These are phyloP conservation scores for Alternaria triticina DNA, from an alignment of 2,329 filamentous ascomycete genomes.

Conservation along the genomic window DNA sequence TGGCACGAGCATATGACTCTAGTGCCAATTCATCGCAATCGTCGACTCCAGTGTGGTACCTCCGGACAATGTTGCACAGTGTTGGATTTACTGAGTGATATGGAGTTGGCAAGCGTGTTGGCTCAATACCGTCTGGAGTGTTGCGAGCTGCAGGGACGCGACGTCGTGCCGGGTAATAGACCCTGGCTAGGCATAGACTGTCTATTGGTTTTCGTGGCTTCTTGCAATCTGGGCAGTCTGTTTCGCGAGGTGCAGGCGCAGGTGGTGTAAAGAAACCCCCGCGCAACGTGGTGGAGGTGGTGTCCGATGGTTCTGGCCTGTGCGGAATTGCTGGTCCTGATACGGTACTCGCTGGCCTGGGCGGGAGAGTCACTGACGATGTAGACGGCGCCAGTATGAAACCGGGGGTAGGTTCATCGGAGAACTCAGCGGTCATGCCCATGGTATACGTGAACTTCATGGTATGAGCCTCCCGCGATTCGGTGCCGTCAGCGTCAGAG, in stretches of 20 bases:
- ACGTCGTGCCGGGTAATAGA: slow-evolving; percentile 5
- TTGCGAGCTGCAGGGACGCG: not conserved
- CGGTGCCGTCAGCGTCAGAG: not conserved
- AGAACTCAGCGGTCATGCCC: not conserved
- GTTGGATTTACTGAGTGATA: not conserved
- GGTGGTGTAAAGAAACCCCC: not conserved
- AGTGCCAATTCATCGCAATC: slow-evolving; percentile 4
- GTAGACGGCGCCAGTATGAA: not conserved
- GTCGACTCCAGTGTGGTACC: slow-evolving; percentile 1
- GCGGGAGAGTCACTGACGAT: not conserved
- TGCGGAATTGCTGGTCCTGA: not conserved
- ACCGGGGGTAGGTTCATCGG: not conserved
- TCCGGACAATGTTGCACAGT: slow-evolving; percentile 6
- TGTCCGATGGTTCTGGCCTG: not conserved
- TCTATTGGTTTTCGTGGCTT: not conserved
- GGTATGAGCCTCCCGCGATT: not conserved
- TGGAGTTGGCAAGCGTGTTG: not conserved
- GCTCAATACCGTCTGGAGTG: not conserved
- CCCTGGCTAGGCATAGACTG: slow-evolving; percentile 9
- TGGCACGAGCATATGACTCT: not conserved
- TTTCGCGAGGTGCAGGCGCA: not conserved
- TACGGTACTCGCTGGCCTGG: not conserved
- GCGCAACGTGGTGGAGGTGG: not conserved
- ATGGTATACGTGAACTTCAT: not conserved
- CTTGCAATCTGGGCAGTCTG: not conserved